A percentile compares a stretch with the other conserved stretches of the same genome.
Evolutionary conservation across 2,329 filamentous ascomycete genomes (phyloP).

Genomic region (Xylariaceae sp.): DNA sequence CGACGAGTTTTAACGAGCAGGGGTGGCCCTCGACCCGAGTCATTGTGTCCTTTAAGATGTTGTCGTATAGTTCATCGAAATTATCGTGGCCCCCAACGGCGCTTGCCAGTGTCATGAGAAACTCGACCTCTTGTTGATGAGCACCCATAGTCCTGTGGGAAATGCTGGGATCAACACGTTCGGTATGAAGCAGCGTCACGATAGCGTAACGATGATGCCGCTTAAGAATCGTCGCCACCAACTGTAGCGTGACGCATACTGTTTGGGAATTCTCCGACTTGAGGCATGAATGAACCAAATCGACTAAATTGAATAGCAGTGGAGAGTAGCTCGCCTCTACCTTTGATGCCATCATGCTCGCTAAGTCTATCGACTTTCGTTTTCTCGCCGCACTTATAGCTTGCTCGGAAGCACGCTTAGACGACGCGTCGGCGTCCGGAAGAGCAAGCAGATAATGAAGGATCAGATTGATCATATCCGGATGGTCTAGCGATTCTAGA

Average conservation of each 20-base stretch:
- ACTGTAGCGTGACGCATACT: conserved; percentile 78
- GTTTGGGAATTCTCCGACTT: conserved; percentile 83
- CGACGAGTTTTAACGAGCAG: conserved; percentile 64
- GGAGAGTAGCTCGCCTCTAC: conserved; percentile 71
- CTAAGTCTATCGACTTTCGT: conserved; percentile 81
- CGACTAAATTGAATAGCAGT: conserved; percentile 85
- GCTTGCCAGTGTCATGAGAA: conserved; percentile 63
- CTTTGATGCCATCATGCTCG: conserved; percentile 71
- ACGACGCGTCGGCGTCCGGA: conserved; percentile 48
- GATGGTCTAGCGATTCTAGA: conserved; percentile 84
- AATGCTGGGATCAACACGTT: conserved; percentile 48
- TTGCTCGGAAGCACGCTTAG: conserved; percentile 38
- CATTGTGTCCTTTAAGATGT: conserved; percentile 65
- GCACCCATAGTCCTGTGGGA: conserved; percentile 64
- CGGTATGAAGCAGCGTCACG: conserved; percentile 66
- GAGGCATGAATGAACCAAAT: conserved; percentile 80
- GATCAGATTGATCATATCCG: conserved; percentile 89
- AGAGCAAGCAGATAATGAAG: conserved; percentile 86
- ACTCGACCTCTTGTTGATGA: conserved; percentile 68
- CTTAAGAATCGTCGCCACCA: conserved; percentile 79
- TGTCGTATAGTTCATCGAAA: conserved; percentile 67
- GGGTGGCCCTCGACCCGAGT: conserved; percentile 64
- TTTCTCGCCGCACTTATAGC: conserved; percentile 65
- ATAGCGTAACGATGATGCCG: conserved; percentile 85
- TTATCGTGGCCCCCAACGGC: conserved; percentile 62